phyloP scores from a whole-genome alignment of 176 grass and related monocot genomes.

The Musa itinerans region DNA sequence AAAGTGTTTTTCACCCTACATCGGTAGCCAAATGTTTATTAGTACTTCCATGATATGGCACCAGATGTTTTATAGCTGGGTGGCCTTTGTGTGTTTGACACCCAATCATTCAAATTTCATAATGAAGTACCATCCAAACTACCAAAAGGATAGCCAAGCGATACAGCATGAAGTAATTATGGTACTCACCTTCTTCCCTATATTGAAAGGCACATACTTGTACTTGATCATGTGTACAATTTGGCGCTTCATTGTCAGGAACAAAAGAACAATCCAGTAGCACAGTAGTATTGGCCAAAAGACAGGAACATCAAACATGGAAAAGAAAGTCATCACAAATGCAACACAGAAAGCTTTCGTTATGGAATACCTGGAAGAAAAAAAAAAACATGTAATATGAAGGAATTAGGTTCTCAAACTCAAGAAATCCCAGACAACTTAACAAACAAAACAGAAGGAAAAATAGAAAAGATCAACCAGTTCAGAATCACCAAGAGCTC shows the following conservation, averaged over 20 bases:
- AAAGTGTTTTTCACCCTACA: too few relatives aligned
- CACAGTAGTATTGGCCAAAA: neutral
- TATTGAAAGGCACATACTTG: neutral
- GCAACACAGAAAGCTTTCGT: slow-evolving; percentile 1
- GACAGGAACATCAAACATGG: slow-evolving; percentile 1
- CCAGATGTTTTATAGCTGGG: too few relatives aligned
- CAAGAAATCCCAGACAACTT: too few relatives aligned
- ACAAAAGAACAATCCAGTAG: slow-evolving; percentile 1
- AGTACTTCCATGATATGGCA: too few relatives aligned
- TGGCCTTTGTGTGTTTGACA: too few relatives aligned
- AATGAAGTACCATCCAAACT: neutral
- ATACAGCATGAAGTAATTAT: neutral
- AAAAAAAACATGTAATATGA: neutral
- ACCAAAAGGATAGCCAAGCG: neutral
- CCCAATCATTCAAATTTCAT: neutral
- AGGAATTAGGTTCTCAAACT: neutral
- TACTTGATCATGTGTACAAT: neutral
- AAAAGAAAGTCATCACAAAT: neutral
- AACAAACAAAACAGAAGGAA: too few relatives aligned
- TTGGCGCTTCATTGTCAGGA: neutral
- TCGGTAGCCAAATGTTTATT: too few relatives aligned
- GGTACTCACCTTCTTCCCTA: neutral
- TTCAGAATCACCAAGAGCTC: too few relatives aligned
- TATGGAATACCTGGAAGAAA: neutral
- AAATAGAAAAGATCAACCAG: too few relatives aligned